phyloP scores from a whole-genome alignment of 2,329 filamentous ascomycete genomes.

The Emergomyces pasteurianus region DNA sequence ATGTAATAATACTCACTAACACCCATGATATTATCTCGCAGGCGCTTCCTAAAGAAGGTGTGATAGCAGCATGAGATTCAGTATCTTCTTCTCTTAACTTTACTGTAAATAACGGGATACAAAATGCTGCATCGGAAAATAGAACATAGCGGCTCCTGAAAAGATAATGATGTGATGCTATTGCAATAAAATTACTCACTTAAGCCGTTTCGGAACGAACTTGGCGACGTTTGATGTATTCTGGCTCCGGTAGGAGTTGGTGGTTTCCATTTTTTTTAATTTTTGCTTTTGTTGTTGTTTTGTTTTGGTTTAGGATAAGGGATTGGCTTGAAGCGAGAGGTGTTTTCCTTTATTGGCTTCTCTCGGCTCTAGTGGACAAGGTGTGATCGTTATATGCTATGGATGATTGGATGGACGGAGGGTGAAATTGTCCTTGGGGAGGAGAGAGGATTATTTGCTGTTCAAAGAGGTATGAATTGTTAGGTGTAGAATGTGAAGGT shows the following conservation, averaged over 20 bases:
- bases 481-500: slow-evolving; percentile 2
- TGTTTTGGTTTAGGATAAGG: no score
- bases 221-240: neutral
- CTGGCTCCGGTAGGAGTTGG: neutral
- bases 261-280: neutral
- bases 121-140: no score
- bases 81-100: no score
- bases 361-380: no score
- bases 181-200: neutral
- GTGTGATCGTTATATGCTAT: neutral
- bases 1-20: slow-evolving; percentile 16
- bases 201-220: neutral
- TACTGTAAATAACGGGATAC: no score
- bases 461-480: slow-evolving; percentile 1
- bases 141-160: neutral
- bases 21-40: slow-evolving; percentile 18
- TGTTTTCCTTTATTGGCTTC: no score
- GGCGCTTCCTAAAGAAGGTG: slow-evolving; percentile 8
- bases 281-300: neutral
- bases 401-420: neutral
- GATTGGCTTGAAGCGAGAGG: no score
- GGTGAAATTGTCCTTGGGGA: neutral
- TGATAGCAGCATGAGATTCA: slow-evolving; percentile 4
- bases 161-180: neutral
- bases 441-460: neutral